These are phyloP conservation scores for Termitomyces eurrhizus DNA, from an alignment of 768 basidiomycete genomes.

Conservation along the genomic window DNA sequence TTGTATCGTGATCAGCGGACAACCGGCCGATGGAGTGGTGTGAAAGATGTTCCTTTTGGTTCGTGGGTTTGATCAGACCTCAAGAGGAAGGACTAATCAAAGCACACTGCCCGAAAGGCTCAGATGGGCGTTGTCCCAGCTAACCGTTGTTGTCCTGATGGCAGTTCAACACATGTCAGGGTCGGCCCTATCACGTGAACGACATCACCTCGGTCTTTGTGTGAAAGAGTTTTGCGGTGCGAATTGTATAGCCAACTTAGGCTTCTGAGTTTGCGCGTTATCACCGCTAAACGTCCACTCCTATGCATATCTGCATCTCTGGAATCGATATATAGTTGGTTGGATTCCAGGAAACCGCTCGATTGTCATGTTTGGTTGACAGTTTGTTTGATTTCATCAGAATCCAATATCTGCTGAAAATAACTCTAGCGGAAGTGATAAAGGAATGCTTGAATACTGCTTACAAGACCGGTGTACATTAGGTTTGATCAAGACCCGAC, in stretches of 20 bases:
- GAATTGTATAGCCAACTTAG: neutral
- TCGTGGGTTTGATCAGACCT: neutral
- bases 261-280: neutral
- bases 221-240: neutral
- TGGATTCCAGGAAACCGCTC: neutral
- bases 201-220: neutral
- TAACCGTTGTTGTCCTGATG: neutral
- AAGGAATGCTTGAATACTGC: too few species aligned
- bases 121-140: neutral
- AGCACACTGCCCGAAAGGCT: neutral
- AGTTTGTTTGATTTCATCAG: neutral
- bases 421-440: neutral
- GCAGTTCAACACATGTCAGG: neutral
- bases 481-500: neutral
- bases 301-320: too few species aligned
- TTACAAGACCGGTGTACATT: neutral
- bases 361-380: neutral
- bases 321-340: too few species aligned
- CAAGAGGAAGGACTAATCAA: neutral
- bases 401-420: neutral
- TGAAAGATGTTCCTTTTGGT: conserved; percentile 2
- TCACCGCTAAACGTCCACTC: neutral
- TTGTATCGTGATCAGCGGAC: neutral
- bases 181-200: neutral
- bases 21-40: neutral